Conservation (phyloP, 306 rosid genomes). For the Vigna mungo region DNA sequence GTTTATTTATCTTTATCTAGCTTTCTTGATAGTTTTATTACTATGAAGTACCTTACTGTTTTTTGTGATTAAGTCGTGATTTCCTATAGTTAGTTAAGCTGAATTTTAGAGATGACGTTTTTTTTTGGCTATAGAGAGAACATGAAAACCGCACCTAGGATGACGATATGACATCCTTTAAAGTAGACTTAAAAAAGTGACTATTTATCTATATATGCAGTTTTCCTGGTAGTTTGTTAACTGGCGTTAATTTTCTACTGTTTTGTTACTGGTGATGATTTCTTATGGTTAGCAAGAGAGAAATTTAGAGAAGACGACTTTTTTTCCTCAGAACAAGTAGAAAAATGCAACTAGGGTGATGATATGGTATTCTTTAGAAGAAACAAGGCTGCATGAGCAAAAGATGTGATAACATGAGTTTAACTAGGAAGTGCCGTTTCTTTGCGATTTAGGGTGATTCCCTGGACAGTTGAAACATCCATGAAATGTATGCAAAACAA, state of each 20-base stretch:
- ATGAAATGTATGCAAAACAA: neutral
- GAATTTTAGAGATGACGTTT: neutral
- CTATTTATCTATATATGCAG: neutral
- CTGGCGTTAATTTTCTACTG: neutral
- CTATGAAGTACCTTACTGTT: neutral
- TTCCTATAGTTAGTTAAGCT: neutral
- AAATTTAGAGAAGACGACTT: neutral
- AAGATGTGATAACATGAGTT: constrained; percentile 8
- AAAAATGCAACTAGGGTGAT: neutral
- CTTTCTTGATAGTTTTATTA: neutral
- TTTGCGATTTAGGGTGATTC: neutral
- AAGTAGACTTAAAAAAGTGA: neutral
- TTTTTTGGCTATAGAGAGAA: neutral
- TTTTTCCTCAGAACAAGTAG: neutral
- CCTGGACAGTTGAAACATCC: neutral
- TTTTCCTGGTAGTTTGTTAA: constrained; percentile 5
- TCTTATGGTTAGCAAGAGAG: neutral
- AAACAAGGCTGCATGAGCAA: neutral
- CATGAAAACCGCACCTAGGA: neutral
- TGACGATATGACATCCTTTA: constrained; percentile 1
- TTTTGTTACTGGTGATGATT: neutral
- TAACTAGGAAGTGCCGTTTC: neutral
- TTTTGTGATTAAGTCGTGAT: neutral
- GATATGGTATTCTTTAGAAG: neutral
- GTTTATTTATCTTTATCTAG: neutral